Percentiles rank a stretch among this genome's conserved stretches.
Conservation (phyloP, 768 basidiomycete genomes). For the Hericium erinaceus region DNA sequence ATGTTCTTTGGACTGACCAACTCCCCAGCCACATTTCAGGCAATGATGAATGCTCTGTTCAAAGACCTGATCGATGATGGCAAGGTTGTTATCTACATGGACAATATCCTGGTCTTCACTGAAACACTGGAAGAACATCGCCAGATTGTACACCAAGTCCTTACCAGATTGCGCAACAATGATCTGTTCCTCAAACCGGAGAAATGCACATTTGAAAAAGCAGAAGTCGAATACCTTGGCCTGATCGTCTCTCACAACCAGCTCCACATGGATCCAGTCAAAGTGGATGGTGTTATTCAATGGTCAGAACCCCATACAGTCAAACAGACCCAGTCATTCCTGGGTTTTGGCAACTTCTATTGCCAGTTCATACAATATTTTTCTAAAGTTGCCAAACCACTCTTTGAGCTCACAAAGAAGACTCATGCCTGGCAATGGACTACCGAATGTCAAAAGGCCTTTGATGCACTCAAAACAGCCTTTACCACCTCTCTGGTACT, state of each 20-base stretch:
- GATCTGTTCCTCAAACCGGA: too few relatives aligned
- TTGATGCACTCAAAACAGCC: too few relatives aligned
- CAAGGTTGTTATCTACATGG: too few relatives aligned
- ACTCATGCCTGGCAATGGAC: too few relatives aligned
- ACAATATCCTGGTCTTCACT: too few relatives aligned
- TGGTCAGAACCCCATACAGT: slow-evolving; percentile 29
- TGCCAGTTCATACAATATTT: neutral
- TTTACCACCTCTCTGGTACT: too few relatives aligned
- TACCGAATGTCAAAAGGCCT: too few relatives aligned
- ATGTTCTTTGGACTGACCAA: slow-evolving; percentile 3
- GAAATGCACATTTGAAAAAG: too few relatives aligned
- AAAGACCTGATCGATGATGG: too few relatives aligned
- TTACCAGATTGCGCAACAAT: neutral
- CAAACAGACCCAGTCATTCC: slow-evolving; percentile 29
- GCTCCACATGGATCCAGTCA: slow-evolving; percentile 29
- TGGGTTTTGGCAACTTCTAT: slow-evolving; percentile 34
- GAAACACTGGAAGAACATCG: neutral
- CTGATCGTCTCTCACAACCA: too few relatives aligned
- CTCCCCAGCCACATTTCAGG: neutral
- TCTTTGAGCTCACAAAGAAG: neutral
- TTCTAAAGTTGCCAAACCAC: neutral
- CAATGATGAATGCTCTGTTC: too few relatives aligned
- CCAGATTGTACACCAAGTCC: neutral
- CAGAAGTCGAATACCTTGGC: too few relatives aligned
- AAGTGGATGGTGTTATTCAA: slow-evolving; percentile 26